Evolutionary conservation across 768 basidiomycete genomes (phyloP).

Genomic region (Tricholoma saponaceum): DNA sequence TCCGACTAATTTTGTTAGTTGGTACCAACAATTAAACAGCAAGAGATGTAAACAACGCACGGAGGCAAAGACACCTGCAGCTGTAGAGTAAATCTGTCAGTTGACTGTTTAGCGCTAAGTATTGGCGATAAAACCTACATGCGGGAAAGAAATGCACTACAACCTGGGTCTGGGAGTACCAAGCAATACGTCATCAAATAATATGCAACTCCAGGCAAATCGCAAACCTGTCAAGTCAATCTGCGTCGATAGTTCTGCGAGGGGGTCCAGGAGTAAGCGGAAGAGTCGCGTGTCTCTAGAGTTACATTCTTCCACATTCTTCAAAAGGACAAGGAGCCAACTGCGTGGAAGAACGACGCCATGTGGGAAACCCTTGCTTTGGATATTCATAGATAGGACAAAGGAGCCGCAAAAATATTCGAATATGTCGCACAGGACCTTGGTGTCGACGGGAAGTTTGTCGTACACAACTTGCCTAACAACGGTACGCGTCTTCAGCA

Average conservation of each 20-base stretch:
- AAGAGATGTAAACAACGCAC: conserved; percentile 22
- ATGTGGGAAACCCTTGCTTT: conserved; percentile 25
- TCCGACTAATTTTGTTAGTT: not conserved
- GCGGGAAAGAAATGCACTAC: conserved; percentile 37
- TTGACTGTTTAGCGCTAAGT: not conserved
- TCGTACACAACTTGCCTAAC: conserved; percentile 39
- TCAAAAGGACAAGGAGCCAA: conserved; percentile 36
- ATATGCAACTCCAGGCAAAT: too few relatives aligned
- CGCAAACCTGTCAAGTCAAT: conserved; percentile 15
- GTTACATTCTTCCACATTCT: conserved; percentile 7
- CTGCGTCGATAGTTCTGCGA: conserved; percentile 20
- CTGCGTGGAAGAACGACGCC: conserved; percentile 47
- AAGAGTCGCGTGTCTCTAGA: not conserved
- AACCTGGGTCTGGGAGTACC: conserved; percentile 22
- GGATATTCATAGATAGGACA: conserved; percentile 26
- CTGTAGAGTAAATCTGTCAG: conserved; percentile 22
- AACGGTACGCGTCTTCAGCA: not conserved
- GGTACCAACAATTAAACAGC: not conserved
- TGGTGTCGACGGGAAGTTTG: conserved; percentile 37
- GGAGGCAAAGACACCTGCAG: conserved; percentile 41
- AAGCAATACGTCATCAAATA: not conserved
- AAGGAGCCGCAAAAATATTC: conserved; percentile 41
- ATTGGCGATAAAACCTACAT: conserved; percentile 33
- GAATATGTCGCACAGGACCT: conserved; percentile 46
- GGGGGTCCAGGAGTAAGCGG: conserved; percentile 7